Evolutionary conservation across 2,329 filamentous ascomycete genomes (phyloP).

Genomic region (Bimuria novae-zelandiae): DNA sequence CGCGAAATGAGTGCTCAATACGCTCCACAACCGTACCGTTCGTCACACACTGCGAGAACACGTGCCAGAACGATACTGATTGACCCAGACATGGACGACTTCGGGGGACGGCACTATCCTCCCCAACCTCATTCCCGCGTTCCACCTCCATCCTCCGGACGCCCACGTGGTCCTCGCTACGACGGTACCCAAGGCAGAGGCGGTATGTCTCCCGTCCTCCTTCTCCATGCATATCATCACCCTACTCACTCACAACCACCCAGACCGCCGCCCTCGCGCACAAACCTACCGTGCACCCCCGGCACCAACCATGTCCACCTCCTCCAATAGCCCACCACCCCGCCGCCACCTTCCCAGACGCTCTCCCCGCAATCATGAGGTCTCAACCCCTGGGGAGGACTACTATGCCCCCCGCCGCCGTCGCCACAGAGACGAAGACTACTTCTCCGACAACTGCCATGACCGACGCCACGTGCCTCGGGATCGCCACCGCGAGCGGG

Average conservation of each 20-base stretch:
- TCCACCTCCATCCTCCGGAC: conserved; percentile 7
- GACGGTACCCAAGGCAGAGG: conserved; percentile 6
- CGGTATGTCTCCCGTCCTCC: too few species aligned
- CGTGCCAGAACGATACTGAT: background rate
- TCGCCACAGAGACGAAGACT: conserved; percentile 16
- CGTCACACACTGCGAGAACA: background rate
- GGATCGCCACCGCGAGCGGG: background rate
- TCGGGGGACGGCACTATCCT: conserved; percentile 11
- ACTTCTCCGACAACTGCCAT: conserved; percentile 21
- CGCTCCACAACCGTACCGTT: conserved; percentile 2
- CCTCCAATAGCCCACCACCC: conserved; percentile 12
- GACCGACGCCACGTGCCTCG: conserved; percentile 10
- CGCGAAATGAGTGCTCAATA: conserved; percentile 7
- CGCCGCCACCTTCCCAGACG: conserved; percentile 2
- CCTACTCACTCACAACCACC: background rate
- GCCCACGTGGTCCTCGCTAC: conserved; percentile 3
- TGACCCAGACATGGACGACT: conserved; percentile 15
- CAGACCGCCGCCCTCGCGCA: conserved; percentile 8
- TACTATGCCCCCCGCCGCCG: conserved; percentile 11
- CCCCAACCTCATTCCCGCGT: conserved; percentile 6
- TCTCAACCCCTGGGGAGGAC: conserved; percentile 9
- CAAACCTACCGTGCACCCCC: conserved; percentile 6
- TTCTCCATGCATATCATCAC: too few species aligned
- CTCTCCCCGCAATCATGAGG: conserved; percentile 5
- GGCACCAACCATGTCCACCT: background rate